phyloP scores from a whole-genome alignment of 441 rosid genomes.

The Eutrema salsugineum region DNA sequence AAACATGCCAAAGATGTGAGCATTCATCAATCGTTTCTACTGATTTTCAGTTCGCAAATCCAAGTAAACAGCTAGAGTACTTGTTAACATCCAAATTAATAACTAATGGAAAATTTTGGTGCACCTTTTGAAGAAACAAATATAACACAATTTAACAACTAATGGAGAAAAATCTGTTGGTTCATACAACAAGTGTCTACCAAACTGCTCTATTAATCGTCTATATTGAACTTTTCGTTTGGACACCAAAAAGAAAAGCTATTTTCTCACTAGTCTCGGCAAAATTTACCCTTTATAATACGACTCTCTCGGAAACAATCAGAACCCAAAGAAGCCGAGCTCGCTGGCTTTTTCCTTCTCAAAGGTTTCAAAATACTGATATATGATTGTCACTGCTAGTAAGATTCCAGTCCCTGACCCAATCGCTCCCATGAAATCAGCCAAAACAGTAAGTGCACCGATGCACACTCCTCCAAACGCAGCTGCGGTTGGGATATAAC shows the following conservation, averaged over 20 bases:
- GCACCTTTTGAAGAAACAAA: not conserved
- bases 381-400: slow-evolving; percentile 44
- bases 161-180: not conserved
- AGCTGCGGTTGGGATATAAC: slow-evolving; percentile 66
- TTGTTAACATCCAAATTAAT: too few relatives aligned
- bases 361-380: slow-evolving; percentile 28
- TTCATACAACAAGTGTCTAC: slow-evolving; percentile 12
- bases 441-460: slow-evolving; percentile 66
- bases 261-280: slow-evolving; percentile 8
- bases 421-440: slow-evolving; percentile 58
- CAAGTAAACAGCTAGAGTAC: too few relatives aligned
- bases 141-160: not conserved
- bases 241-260: not conserved
- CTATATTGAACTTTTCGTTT: not conserved
- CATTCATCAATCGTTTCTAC: too few relatives aligned
- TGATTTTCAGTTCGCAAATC: too few relatives aligned
- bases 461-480: slow-evolving; percentile 86
- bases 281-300: slow-evolving; percentile 10
- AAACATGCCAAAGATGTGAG: too few relatives aligned
- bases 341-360: slow-evolving; percentile 30
- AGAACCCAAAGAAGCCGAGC: slow-evolving; percentile 29
- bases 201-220: not conserved
- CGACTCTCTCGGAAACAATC: not conserved
- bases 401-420: slow-evolving; percentile 91
- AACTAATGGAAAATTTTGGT: too few relatives aligned